Evolutionary conservation across 2,329 filamentous ascomycete species (phyloP).

Genomic region (Falciphora oryzae): DNA sequence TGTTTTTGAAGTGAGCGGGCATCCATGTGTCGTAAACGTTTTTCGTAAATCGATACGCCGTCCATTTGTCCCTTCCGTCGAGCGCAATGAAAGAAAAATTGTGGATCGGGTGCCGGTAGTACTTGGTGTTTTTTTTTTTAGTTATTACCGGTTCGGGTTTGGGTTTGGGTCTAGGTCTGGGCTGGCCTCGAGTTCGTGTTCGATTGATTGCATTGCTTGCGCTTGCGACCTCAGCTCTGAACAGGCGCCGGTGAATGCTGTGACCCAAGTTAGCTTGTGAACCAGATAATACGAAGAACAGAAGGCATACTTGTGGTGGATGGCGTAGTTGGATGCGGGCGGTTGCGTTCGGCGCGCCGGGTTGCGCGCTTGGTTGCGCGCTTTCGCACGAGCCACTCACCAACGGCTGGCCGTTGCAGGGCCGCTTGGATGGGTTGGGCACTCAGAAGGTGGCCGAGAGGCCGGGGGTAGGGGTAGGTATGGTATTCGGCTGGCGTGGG

Average conservation of each 20-base stretch:
- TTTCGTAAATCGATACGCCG: no score
- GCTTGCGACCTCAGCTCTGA: background rate
- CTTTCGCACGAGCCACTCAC: no score
- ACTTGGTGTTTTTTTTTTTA: slow-evolving; percentile 25
- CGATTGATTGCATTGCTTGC: slow-evolving; percentile 9
- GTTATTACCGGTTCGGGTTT: slow-evolving; percentile 20
- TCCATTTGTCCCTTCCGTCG: slow-evolving; percentile 30
- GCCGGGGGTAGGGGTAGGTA: no score
- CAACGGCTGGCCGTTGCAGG: no score
- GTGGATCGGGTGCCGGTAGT: slow-evolving; percentile 32
- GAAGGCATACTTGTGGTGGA: no score
- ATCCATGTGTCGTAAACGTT: slow-evolving; percentile 32
- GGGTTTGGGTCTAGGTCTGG: slow-evolving; percentile 6
- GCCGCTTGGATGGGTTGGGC: no score
- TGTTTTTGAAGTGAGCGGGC: slow-evolving; percentile 28
- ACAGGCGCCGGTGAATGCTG: background rate
- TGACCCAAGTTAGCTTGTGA: background rate
- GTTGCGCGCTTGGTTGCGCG: slow-evolving; percentile 5
- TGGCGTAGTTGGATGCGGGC: no score
- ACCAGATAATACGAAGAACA: no score
- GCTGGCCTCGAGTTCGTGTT: background rate
- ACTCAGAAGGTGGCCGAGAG: no score
- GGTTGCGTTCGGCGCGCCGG: no score
- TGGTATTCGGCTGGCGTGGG: no score
- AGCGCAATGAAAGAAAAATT: slow-evolving; percentile 26